Base-by-base conservation (phyloP, 2,329 filamentous ascomycete genomes). In the Scedosporium boydii region DNA sequence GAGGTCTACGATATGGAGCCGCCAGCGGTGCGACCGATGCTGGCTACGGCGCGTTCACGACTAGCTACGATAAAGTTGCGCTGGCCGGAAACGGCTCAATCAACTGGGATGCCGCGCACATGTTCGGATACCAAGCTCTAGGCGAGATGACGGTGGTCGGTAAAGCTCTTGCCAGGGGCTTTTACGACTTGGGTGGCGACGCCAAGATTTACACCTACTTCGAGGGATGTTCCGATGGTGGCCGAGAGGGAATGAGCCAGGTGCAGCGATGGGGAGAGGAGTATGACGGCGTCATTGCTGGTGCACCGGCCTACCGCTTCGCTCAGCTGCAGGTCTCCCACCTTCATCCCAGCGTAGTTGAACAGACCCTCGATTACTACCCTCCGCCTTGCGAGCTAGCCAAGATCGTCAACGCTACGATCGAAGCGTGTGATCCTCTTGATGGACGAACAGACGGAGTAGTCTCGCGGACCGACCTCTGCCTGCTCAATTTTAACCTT, bases 371-470 rank as follows among this genome's bases (percentile, higher is more conserved):
- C 23, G 72, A 71, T 61, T 79, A 80, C 65, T 75, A 72, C 63
- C 76, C 78, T 2, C 72, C 75, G 2, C 71, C 78, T 0, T 77
- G 76, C 53, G 79, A 80, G 59, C 67, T 84, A 14, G 72, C 75
- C 5, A 78, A 77, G 67, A 83, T 84, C 56, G 75, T 80, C 21
- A 84, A 83, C 67, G 72, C 75, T 46, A 85, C 82, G 4, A 83
- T 85, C 57, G 72, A 73, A 1, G 77, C 77, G 42, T 86, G 83
- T 59, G 82, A 86, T 64, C 72, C 76, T 6, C 72, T 86, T 5
- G 83, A 86, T 62, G 82, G 83, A 5, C 74, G 75, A 55, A 76
- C 73, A 0, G 82, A 86, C 62, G 81, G 82, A 12, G 80, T 85
- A 4, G 74, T 86, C 53, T 66, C 70, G 23, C 69, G 73, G 4